Base-by-base conservation (phyloP, 495 filamentous ascomycete species). In the Daldinia concentrica region DNA sequence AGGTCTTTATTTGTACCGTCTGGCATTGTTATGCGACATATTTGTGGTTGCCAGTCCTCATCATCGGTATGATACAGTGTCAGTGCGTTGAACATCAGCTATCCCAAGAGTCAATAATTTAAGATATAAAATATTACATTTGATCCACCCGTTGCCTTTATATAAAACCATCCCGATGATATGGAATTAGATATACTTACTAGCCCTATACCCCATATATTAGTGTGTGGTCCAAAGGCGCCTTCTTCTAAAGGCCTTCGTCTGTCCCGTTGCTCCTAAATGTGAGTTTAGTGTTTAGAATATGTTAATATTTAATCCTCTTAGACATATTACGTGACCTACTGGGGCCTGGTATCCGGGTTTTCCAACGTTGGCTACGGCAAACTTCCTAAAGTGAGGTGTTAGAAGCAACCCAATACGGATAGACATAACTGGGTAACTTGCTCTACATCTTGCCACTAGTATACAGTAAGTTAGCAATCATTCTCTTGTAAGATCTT, bases 81-180 rank as follows among this genome's bases (percentile, higher is more conserved):
- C n/a, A 72, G 27, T 1, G 59, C 48, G 11, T 68, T 72, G 30
- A 64, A 72, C 69, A 72, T 72, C 4, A 72, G 36, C 69, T 72
- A 29, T 22, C 37, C 14, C 27, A 48, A 54, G 7, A 26, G 62
- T 62, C 22, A 60, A n/a, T n/a, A n/a, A n/a, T n/a, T n/a, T n/a
- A n/a, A n/a, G n/a, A n/a, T n/a, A n/a, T n/a, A n/a, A n/a, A n/a
- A n/a, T n/a, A n/a, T n/a, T n/a, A n/a, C n/a, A n/a, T n/a, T n/a
- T n/a, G n/a, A n/a, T n/a, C n/a, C n/a, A n/a, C n/a, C n/a, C n/a
- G n/a, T n/a, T n/a, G n/a, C n/a, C n/a, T n/a, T n/a, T n/a, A n/a
- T n/a, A n/a, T n/a, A n/a, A n/a, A n/a, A n/a, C n/a, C n/a, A n/a
- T n/a, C n/a, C n/a, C n/a, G n/a, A n/a, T n/a, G n/a, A n/a, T n/a